A percentile compares a stretch with the other conserved stretches of the same genome.
Conservation (phyloP, 2,329 filamentous ascomycete genomes). For the Plectosphaerella sp. region DNA sequence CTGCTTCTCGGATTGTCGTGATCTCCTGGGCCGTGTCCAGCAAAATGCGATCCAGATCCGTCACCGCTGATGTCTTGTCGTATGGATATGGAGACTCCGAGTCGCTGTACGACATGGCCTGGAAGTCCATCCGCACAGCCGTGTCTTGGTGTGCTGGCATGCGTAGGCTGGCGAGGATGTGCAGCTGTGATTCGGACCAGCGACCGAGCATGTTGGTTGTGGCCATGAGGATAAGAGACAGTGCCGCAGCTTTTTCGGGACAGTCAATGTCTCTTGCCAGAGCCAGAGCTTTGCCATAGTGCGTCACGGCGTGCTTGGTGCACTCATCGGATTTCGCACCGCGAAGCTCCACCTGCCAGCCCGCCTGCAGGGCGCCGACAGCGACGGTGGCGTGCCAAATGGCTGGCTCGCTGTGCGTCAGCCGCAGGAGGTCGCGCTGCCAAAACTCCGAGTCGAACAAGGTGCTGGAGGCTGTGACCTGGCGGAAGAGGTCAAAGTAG, state of each 20-base stretch:
- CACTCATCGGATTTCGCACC: too few species aligned
- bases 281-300: constrained; percentile 22
- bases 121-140: constrained; percentile 24
- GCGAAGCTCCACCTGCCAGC: constrained; percentile 4
- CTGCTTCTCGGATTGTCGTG: not conserved
- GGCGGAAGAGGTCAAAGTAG: constrained; percentile 30
- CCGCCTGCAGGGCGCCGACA: constrained; percentile 27
- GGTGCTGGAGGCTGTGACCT: constrained; percentile 21
- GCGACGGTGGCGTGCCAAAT: constrained; percentile 29
- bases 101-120: constrained; percentile 28
- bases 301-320: constrained; percentile 14
- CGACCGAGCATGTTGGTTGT: constrained; percentile 24
- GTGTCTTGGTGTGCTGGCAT: constrained; percentile 15
- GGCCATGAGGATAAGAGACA: constrained; percentile 26
- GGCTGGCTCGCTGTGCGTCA: constrained; percentile 27
- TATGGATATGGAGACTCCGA: constrained; percentile 23
- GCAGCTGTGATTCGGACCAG: constrained; percentile 23
- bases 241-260: constrained; percentile 18
- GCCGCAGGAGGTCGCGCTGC: constrained; percentile 23
- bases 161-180: constrained; percentile 22
- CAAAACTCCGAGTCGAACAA: constrained; percentile 26
- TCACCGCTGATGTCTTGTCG: not conserved
- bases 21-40: not conserved
- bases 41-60: not conserved
- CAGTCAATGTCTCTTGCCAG: constrained; percentile 20